Percentiles rank a stretch among this genome's conserved stretches.
phyloP scores from a whole-genome alignment of 352 stramenopile species.

The Chloridella minuta region DNA sequence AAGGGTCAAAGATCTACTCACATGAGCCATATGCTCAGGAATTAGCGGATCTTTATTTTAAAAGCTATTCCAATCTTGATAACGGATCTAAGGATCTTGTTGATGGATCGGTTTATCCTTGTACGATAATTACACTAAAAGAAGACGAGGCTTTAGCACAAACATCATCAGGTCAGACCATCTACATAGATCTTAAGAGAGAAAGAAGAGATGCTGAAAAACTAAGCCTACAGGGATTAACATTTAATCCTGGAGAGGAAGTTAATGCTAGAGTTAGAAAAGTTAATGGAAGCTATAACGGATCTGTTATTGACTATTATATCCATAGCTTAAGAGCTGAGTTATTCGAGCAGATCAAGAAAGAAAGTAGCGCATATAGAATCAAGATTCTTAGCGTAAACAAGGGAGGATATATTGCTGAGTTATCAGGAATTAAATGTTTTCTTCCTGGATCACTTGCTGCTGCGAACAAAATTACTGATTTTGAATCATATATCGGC shows the following conservation, averaged over 20 bases:
- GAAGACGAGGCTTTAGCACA: not conserved
- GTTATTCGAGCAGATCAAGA: too few species aligned
- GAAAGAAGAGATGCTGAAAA: too few species aligned
- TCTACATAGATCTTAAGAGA: not conserved
- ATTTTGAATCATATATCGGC: not conserved
- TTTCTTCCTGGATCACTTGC: not conserved
- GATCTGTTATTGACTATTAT: too few species aligned
- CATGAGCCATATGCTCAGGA: not conserved
- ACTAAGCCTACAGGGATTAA: too few species aligned
- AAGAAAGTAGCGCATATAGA: too few species aligned
- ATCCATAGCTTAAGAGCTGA: too few species aligned
- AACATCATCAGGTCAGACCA: not conserved
- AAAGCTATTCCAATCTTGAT: too few species aligned
- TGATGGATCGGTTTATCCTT: not conserved
- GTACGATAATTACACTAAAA: not conserved
- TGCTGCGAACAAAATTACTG: not conserved
- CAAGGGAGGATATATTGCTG: not conserved
- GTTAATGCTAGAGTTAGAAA: too few species aligned
- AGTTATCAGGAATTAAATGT: not conserved
- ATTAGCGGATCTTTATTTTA: not conserved
- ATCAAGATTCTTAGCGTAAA: too few species aligned
- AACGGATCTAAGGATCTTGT: too few species aligned
- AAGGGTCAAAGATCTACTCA: not conserved
- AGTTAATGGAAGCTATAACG: too few species aligned
- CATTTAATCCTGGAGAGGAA: not conserved